A percentile compares a stretch with the other conserved stretches of the same genome.
Evolutionary conservation across 2,329 filamentous ascomycete genomes (phyloP).

Genomic region (Neurospora sp.): DNA sequence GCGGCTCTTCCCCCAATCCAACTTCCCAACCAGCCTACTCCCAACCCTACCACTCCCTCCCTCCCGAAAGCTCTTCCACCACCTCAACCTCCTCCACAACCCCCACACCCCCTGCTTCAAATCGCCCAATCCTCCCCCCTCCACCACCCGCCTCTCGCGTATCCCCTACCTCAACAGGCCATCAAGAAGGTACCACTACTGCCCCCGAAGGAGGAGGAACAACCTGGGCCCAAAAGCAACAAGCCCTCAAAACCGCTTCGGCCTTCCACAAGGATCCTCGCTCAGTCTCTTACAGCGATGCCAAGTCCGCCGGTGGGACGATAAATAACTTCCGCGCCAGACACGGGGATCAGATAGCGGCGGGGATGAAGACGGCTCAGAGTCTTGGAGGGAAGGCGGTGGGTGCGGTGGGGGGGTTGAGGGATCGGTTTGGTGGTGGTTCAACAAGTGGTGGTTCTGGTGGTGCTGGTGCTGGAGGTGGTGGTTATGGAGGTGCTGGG

Average conservation of each 20-base stretch:
- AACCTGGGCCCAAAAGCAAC: conserved; percentile 55
- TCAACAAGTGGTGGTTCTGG: neutral
- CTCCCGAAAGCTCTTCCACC: neutral
- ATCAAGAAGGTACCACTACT: conserved; percentile 14
- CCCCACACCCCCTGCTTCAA: neutral
- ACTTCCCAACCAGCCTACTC: neutral
- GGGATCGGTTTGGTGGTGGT: neutral
- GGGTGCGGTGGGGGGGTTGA: neutral
- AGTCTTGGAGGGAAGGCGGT: conserved; percentile 43
- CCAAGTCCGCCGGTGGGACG: conserved; percentile 47
- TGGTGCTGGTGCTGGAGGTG: neutral
- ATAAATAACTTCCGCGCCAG: conserved; percentile 61
- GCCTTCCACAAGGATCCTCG: conserved; percentile 51
- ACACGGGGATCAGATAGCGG: conserved; percentile 57
- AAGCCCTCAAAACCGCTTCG: conserved; percentile 51
- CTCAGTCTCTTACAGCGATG: conserved; percentile 50
- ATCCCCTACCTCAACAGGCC: neutral
- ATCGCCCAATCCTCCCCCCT: neutral
- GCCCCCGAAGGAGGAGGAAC: conserved; percentile 43
- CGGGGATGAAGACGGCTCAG: conserved; percentile 48
- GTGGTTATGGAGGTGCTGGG: conserved; percentile 29
- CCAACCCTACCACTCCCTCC: neutral
- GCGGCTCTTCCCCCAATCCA: neutral
- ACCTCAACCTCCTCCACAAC: neutral
- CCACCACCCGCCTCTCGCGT: neutral